Base-by-base conservation (phyloP, 116 monocot genomes). In the Dioscorea cayenensis region DNA sequence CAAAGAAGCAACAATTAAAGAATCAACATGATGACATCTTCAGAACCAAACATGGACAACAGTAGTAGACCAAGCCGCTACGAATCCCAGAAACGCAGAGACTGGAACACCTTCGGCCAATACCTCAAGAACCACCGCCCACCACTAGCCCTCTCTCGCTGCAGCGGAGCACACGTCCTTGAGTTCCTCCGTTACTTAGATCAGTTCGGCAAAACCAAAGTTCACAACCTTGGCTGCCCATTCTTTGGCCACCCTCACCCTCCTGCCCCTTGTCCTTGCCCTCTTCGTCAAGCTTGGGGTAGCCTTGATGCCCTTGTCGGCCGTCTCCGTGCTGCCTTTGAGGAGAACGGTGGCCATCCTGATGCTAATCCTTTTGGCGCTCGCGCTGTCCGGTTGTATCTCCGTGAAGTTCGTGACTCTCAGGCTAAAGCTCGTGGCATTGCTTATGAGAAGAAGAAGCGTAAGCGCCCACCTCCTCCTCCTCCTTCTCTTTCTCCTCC, bases 91-190 rank as follows among this genome's bases (percentile, higher is more conserved):
- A 94, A 94, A 73, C 87, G 93, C 35, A 87, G 93, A 0, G 93
- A 89, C 80, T 93, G 93, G 93, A 86, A 93, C 86, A 89, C 89
- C 10, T 93, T 93, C 76, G 77, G 85, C 27, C 93, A 94, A 71
- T 94, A 94, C 76, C 85, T 94, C 20, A 71, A 77, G 63, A 94
- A 90, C 85, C 94, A 94, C 85, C 87, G 94, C 9, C 94, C 94
- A 23, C 94, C 94, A 28, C 83, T 94, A 11, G 77, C 75, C 36
- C 87, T 94, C 17, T 60, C 90, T 28, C 90, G 87, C 38, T 93
- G 93, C 86, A 93, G 93, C 78, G 93, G 93, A 7, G 93, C 93
- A 12, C 92, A 93, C 74, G 92, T 93, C 14, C 86, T 93, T 4
- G 92, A 92, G 43, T 92, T 92, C 76, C 93, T 93, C 28, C 84